Evolutionary conservation across 345 rosid genomes (phyloP), one percentile per base, ranked within the genome.

Genomic region (Pseudoturritis turrita): DNA sequence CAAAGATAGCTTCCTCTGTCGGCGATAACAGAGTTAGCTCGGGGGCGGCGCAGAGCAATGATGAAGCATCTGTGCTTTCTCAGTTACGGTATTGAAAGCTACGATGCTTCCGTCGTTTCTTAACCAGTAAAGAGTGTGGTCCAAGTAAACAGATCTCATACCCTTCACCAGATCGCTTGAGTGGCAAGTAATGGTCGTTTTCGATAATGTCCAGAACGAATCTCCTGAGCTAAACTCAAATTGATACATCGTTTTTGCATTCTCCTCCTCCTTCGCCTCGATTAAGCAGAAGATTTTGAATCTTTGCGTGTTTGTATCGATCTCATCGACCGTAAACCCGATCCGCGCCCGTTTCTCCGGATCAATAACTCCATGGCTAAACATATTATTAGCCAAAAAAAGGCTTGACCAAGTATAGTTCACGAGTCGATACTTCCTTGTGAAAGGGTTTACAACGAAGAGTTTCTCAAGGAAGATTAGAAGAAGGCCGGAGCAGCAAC

Each of bases 131-230:
- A 54, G 40, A 54, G 5, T 22, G n/a, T 54, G 60, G 40, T 54
- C 39, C 13, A 54, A 29, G 60, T 54, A 54, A 15, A 54, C 23
- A 54, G 60, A 40, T 54, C 40, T 53, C 39, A 17, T 54, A 35
- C 63, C 18, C 18, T 58, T 36, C 28, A 37, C 45, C 9, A 58
- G 29, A 10, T 58, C 10, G 46, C 63, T 58, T 58, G 63, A 58
- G 63, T 58, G 29, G 46, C 63, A 58, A 58, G 63, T 58, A 36
- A 58, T 13, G 18, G 31, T 12, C 18, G 63, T 58, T 58, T 36
- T 58, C 18, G 46, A 37, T 58, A 58, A 7, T 36, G 0, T 21
- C 46, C 46, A 58, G 10, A 6, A 36, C 18, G 46, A 12, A 58
- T 58, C 46, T 19, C 31, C 63, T 21, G 3, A 21, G 15, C 46